phyloP scores from a whole-genome alignment of 2,329 filamentous ascomycete species.

The Geosmithia putterillii region DNA sequence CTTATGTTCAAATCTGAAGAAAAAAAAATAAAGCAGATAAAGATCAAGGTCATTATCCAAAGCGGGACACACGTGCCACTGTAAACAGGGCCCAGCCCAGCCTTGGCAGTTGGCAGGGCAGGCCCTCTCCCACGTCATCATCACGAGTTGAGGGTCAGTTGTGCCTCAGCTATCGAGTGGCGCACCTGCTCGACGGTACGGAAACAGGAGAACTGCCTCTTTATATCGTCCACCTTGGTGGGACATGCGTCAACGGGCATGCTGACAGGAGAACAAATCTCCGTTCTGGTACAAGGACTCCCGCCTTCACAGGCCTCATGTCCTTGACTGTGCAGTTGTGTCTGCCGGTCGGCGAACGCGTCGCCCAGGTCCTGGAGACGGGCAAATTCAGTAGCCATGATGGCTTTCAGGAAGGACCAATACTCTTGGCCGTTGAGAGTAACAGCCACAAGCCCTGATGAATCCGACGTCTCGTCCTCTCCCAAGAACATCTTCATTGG shows the following conservation, averaged over 20 bases:
- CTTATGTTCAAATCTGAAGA: too few species aligned
- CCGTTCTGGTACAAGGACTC: neutral
- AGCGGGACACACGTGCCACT: too few species aligned
- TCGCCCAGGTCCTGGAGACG: neutral
- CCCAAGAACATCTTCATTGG: neutral
- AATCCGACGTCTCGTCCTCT: neutral
- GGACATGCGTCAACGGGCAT: neutral
- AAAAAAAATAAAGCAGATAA: too few species aligned
- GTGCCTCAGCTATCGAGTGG: neutral
- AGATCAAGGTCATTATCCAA: too few species aligned
- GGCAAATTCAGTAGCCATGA: neutral
- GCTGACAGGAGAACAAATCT: neutral
- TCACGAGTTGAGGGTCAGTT: constrained; percentile 6
- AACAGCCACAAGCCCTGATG: neutral
- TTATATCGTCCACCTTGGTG: neutral
- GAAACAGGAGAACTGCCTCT: neutral
- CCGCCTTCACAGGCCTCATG: neutral
- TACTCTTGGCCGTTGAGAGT: neutral
- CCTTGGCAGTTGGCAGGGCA: too few species aligned
- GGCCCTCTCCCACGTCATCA: too few species aligned
- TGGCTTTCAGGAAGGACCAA: neutral
- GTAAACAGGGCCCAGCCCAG: too few species aligned
- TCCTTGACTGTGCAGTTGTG: neutral
- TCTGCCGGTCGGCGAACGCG: neutral
- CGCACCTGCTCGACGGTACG: neutral